Conservation (phyloP, 148 eudicot species). For the Arbutus unedo region DNA sequence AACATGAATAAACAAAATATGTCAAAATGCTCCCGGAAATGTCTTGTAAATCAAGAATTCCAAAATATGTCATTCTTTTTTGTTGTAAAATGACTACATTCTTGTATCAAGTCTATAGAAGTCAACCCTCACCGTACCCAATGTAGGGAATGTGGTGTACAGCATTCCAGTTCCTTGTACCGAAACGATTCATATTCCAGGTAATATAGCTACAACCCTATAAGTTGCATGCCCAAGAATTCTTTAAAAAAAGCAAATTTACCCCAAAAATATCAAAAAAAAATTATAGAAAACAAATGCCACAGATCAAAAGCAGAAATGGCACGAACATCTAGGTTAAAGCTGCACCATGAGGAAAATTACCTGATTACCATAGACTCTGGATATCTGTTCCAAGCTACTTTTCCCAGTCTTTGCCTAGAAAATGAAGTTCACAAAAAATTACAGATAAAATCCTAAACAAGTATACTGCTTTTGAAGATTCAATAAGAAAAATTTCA, state of each 20-base stretch:
- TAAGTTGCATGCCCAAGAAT: not conserved
- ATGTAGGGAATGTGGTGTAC: too few species aligned
- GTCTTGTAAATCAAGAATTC: too few species aligned
- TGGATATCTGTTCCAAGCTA: slow-evolving; percentile 54
- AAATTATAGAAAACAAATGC: not conserved
- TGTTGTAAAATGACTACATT: too few species aligned
- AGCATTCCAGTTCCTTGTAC: too few species aligned
- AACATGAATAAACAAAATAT: too few species aligned
- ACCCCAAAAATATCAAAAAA: too few species aligned
- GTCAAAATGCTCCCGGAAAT: too few species aligned
- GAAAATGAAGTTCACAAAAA: slow-evolving; percentile 2
- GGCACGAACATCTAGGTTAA: not conserved
- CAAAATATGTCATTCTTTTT: too few species aligned
- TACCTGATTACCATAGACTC: slow-evolving; percentile 98
- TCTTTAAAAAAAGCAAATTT: not conserved
- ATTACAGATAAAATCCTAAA: not conserved
- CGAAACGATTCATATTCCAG: too few species aligned
- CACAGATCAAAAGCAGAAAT: not conserved
- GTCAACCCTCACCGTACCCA: too few species aligned
- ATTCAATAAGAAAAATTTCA: slow-evolving; percentile 16
- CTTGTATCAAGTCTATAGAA: too few species aligned
- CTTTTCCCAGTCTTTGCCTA: slow-evolving; percentile 86
- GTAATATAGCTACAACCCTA: not conserved
- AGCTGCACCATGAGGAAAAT: not conserved
- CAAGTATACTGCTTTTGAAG: not conserved